A percentile compares a stretch with the other conserved stretches of the same genome.
These are phyloP conservation scores for Candida krabiensis DNA, from an alignment of 805 yeast species.

Conservation along the genomic window DNA sequence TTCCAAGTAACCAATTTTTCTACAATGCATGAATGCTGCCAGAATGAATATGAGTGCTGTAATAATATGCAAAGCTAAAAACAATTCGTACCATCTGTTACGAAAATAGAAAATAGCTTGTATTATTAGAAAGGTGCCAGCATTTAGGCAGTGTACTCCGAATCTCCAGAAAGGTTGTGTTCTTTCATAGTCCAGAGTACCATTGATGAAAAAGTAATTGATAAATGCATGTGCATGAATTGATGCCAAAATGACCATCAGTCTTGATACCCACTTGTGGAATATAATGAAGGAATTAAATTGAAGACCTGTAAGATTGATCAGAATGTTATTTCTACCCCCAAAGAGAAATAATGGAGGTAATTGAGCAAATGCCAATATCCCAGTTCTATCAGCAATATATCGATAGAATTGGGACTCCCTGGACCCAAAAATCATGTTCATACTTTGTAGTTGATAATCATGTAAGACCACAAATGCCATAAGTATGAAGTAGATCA, in stretches of 20 bases:
- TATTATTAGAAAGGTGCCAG: conserved; percentile 42
- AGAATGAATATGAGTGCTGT: conserved; percentile 44
- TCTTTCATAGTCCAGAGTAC: conserved; percentile 5
- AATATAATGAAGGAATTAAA: conserved; percentile 41
- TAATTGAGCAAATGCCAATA: conserved; percentile 41
- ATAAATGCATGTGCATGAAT: conserved; percentile 36
- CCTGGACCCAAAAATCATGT: conserved; percentile 18
- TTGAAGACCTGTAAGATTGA: conserved; percentile 52
- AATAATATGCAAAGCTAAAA: conserved; percentile 43
- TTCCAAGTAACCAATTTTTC: conserved; percentile 39
- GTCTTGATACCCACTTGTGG: conserved; percentile 46
- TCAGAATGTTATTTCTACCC: conserved; percentile 55
- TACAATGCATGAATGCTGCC: conserved; percentile 49
- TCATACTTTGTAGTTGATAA: conserved; percentile 13
- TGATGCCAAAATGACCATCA: conserved; percentile 26
- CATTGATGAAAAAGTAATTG: conserved; percentile 19
- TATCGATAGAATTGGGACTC: conserved; percentile 33
- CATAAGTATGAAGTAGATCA: conserved; percentile 14
- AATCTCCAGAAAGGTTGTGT: conserved; percentile 13
- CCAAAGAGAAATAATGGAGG: conserved; percentile 57
- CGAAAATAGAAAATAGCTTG: conserved; percentile 48
- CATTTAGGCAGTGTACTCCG: conserved; percentile 33
- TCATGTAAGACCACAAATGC: conserved; percentile 10
- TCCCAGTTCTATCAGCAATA: conserved; percentile 58
- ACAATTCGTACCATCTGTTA: conserved; percentile 46